Evolutionary conservation across 768 basidiomycete species (phyloP), one percentile per base, ranked within the genome.

Genomic region (Trametes sanguinea): DNA sequence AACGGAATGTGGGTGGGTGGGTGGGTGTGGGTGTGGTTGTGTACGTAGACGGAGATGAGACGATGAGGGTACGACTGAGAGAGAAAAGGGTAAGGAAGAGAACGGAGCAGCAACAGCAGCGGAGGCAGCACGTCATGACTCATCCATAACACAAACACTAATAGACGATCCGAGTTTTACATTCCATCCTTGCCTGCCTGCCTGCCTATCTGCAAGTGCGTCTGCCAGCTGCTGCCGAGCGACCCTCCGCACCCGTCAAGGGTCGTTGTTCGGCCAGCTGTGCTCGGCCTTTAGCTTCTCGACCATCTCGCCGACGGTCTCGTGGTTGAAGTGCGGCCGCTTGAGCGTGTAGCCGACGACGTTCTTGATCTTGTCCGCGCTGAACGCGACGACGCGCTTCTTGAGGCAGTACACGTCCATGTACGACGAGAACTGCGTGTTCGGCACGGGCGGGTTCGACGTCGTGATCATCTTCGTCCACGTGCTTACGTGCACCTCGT

Each of bases 281-380:
- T 86, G 85, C 67, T 94, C 92, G 13, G 74, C 85, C 71, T 89
- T 91, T 86, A 89, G 93, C 72, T 89, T 88, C 68, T 89, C 87
- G 37, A 94, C 82, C 33, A 91, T 79, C 59, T 93, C 90, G 68
- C 79, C 76, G 55, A 94, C 71, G 6, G 81, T 76, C 16, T 85
- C 85, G 48, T 82, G 82, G 67, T 78, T 80, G 69, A 94, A 86
- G 39, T 80, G 67, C 1, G 93, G 90, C 37, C 77, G 77, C 65
- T 80, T 82, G 51, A 92, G 76, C 64, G 81, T 75, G 73, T 91
- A 94, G 1, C 87, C 88, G 22, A 89, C 66, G n/a, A 92, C 69
- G 33, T 81, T 76, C 72, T 92, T 90, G 71, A 94, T 79, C 78
- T 92, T 94, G 52, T 71, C 75, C 65, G 90, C 90, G 75, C 76